These are phyloP conservation scores for Xylariales sp. DNA, from an alignment of 2,329 filamentous ascomycete species.

Conservation along the genomic window DNA sequence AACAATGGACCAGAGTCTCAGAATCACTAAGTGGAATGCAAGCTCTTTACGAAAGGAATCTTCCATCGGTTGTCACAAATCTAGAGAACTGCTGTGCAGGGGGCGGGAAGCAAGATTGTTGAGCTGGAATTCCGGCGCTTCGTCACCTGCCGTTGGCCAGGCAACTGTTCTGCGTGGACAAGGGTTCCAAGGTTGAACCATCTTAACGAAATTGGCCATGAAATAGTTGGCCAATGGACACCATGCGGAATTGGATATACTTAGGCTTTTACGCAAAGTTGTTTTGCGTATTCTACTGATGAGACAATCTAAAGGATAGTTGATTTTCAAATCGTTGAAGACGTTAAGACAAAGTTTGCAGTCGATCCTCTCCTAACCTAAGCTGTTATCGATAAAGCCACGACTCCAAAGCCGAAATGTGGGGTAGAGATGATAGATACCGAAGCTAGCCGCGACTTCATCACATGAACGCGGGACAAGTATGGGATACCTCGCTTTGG, in stretches of 20 bases:
- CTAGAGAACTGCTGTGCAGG: conserved; percentile 4
- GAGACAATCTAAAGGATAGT: too few species aligned
- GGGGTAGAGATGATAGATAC: conserved; percentile 8
- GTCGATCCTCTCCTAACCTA: too few species aligned
- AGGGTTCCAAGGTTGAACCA: not conserved
- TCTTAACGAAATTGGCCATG: not conserved
- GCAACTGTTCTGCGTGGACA: conserved; percentile 1
- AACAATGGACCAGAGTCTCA: not conserved
- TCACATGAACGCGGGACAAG: not conserved
- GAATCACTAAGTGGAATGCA: not conserved
- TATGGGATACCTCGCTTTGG: not conserved
- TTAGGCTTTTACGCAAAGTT: too few species aligned
- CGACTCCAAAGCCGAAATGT: conserved; percentile 6
- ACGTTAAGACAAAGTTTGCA: too few species aligned
- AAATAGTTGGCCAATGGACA: too few species aligned
- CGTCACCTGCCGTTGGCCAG: conserved; percentile 1
- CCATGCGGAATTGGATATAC: too few species aligned
- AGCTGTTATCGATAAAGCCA: conserved; percentile 1
- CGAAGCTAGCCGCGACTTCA: conserved; percentile 8
- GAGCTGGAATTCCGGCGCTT: conserved; percentile 1
- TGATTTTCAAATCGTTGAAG: too few species aligned
- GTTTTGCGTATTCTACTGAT: too few species aligned
- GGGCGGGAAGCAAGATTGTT: conserved; percentile 6
- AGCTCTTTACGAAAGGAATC: conserved; percentile 22
- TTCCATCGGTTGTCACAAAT: conserved; percentile 11